These are phyloP conservation scores for Thelonectria rubi DNA, from an alignment of 2,329 filamentous ascomycete species.

Conservation along the genomic window DNA sequence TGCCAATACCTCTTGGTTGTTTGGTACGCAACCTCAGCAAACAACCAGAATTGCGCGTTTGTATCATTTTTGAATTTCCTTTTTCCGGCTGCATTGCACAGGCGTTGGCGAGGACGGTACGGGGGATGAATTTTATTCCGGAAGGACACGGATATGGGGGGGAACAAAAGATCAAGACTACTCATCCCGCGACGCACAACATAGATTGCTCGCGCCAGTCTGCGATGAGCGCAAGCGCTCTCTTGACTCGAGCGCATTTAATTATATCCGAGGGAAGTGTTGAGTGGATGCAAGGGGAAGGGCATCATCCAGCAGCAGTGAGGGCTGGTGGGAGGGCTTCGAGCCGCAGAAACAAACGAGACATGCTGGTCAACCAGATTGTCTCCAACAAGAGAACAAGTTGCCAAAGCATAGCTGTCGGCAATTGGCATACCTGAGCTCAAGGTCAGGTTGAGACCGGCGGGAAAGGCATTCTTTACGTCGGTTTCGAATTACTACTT, in stretches of 20 bases:
- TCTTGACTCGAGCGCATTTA: conserved; percentile 41
- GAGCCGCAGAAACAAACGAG: conserved; percentile 22
- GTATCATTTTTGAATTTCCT: conserved; percentile 51
- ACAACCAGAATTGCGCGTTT: conserved; percentile 39
- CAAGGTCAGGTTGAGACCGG: conserved; percentile 15
- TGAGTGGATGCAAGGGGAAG: conserved; percentile 31
- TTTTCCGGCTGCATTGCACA: conserved; percentile 61
- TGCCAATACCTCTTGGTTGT: conserved; percentile 22
- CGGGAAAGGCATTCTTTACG: conserved; percentile 5
- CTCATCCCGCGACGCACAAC: conserved; percentile 49
- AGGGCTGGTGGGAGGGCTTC: conserved; percentile 16
- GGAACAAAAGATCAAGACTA: conserved; percentile 50
- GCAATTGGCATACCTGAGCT: not conserved
- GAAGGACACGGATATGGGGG: conserved; percentile 45
- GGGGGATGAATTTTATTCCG: conserved; percentile 41
- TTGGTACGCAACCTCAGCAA: conserved; percentile 39
- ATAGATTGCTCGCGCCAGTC: conserved; percentile 52
- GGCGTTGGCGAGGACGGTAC: conserved; percentile 59
- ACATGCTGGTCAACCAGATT: conserved; percentile 12
- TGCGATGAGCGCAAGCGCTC: conserved; percentile 37
- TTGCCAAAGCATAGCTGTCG: conserved; percentile 1
- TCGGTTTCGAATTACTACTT: conserved; percentile 18
- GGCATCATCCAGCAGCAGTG: conserved; percentile 19
- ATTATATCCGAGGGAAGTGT: conserved; percentile 42
- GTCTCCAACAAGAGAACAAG: conserved; percentile 26